A percentile compares a stretch with the other conserved stretches of the same genome.
These are phyloP conservation scores for Capsicum pubescens DNA, from an alignment of 257 asterid species.

Conservation along the genomic window DNA sequence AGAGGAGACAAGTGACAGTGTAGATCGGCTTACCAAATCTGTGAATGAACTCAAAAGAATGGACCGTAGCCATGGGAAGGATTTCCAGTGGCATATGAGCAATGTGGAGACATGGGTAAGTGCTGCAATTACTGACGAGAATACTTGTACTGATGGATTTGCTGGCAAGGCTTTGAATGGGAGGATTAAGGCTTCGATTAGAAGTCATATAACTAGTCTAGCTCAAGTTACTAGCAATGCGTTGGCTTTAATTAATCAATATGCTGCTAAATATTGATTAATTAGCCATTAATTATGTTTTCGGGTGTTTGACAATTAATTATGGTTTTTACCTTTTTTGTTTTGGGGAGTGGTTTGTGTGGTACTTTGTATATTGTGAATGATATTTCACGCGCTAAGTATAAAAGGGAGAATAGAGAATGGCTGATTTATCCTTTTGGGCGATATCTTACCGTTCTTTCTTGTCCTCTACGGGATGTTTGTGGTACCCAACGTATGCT, in stretches of 20 bases:
- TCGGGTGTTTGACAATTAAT: too few species aligned
- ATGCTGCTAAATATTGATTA: conserved; percentile 45
- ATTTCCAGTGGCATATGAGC: conserved; percentile 36
- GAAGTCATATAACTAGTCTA: conserved; percentile 36
- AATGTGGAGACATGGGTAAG: conserved; percentile 51
- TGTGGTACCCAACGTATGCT: not conserved
- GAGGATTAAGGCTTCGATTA: conserved; percentile 42
- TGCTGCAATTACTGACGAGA: conserved; percentile 50
- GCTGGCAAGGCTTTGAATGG: conserved; percentile 46
- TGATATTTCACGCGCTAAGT: not conserved
- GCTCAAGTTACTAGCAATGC: conserved; percentile 63
- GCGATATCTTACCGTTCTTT: not conserved
- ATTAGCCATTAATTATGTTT: not conserved
- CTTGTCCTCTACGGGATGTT: not conserved
- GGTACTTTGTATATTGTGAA: not conserved
- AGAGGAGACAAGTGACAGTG: conserved; percentile 63
- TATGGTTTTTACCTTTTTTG: not conserved
- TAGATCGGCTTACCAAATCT: conserved; percentile 58
- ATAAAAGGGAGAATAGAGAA: too few species aligned
- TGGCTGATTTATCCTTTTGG: too few species aligned
- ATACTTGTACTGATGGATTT: conserved; percentile 55
- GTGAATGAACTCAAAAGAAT: conserved; percentile 46
- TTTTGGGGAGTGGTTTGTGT: not conserved
- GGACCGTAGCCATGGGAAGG: conserved; percentile 29
- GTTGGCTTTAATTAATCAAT: conserved; percentile 49